These are phyloP conservation scores for Trametes meyenii DNA, from an alignment of 768 basidiomycete species.

Conservation along the genomic window DNA sequence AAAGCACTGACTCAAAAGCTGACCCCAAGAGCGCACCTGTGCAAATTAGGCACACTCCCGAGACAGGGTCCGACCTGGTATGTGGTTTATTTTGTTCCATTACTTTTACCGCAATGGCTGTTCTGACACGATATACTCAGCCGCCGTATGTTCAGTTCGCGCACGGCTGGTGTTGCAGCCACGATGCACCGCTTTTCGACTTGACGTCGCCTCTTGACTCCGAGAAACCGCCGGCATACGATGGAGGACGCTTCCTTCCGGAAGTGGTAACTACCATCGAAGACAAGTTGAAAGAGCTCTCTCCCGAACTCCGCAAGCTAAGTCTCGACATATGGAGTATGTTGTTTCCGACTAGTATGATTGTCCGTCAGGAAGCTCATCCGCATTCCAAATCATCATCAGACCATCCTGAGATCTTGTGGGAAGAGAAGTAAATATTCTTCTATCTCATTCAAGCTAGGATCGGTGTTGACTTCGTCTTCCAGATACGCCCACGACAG, in stretches of 20 bases:
- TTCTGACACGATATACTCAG: background rate
- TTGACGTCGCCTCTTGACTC: background rate
- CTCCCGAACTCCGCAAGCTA: slow-evolving; percentile 56
- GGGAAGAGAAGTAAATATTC: slow-evolving; percentile 14
- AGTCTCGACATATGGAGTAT: slow-evolving; percentile 76
- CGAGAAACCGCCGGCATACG: slow-evolving; percentile 30
- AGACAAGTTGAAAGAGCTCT: slow-evolving; percentile 51
- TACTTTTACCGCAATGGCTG: background rate
- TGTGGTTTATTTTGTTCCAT: background rate
- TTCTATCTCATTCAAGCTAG: background rate
- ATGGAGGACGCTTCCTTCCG: slow-evolving; percentile 21
- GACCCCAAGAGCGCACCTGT: background rate
- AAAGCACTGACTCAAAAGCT: background rate
- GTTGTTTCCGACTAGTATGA: slow-evolving; percentile 19
- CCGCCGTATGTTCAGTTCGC: slow-evolving; percentile 14
- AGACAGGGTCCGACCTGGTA: background rate
- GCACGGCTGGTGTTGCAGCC: slow-evolving; percentile 14
- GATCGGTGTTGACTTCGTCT: slow-evolving; percentile 7
- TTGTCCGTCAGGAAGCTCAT: too few relatives aligned
- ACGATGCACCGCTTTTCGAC: background rate
- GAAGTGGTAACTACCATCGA: slow-evolving; percentile 60
- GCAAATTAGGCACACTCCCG: background rate
- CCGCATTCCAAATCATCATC: background rate
- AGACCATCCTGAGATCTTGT: slow-evolving; percentile 26
- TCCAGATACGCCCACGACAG: slow-evolving; percentile 71